Evolutionary conservation across 2,329 filamentous ascomycete species (phyloP).

Genomic region (Fusarium sp.): DNA sequence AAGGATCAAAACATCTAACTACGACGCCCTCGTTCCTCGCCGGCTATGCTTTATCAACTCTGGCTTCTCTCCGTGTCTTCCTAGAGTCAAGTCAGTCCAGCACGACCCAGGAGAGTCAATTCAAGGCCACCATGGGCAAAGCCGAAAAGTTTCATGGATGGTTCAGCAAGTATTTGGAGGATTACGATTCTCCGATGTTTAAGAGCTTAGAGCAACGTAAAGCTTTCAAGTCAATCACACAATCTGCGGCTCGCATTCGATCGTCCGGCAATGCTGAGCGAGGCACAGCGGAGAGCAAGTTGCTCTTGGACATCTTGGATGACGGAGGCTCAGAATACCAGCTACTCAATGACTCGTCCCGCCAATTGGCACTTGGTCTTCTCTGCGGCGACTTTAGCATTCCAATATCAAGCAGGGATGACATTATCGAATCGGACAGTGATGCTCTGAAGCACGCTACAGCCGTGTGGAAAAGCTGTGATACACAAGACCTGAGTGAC

Average conservation of each 20-base stretch:
- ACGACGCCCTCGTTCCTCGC: slow-evolving; percentile 82
- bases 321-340: slow-evolving; percentile 76
- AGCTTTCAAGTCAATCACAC: slow-evolving; percentile 78
- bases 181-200: slow-evolving; percentile 72
- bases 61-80: slow-evolving; percentile 85
- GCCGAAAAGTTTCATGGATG: slow-evolving; percentile 84
- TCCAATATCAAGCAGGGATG: slow-evolving; percentile 62
- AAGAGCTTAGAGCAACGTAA: slow-evolving; percentile 63
- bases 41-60: slow-evolving; percentile 83
- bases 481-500: slow-evolving; percentile 72
- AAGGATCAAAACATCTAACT: slow-evolving; percentile 76
- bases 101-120: slow-evolving; percentile 88
- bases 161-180: slow-evolving; percentile 79
- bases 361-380: slow-evolving; percentile 78
- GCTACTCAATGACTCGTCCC: slow-evolving; percentile 79
- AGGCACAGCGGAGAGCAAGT: slow-evolving; percentile 81
- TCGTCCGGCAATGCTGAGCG: slow-evolving; percentile 78
- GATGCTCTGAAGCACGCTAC: slow-evolving; percentile 74
- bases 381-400: slow-evolving; percentile 83
- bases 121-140: slow-evolving; percentile 82
- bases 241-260: slow-evolving; percentile 77
- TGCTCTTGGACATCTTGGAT: slow-evolving; percentile 84
- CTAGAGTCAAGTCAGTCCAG: slow-evolving; percentile 82
- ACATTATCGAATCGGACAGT: slow-evolving; percentile 79
- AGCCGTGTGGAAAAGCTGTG: slow-evolving; percentile 84